Conservation (phyloP, 2,329 filamentous ascomycete genomes). For the Aciculosporium take region DNA sequence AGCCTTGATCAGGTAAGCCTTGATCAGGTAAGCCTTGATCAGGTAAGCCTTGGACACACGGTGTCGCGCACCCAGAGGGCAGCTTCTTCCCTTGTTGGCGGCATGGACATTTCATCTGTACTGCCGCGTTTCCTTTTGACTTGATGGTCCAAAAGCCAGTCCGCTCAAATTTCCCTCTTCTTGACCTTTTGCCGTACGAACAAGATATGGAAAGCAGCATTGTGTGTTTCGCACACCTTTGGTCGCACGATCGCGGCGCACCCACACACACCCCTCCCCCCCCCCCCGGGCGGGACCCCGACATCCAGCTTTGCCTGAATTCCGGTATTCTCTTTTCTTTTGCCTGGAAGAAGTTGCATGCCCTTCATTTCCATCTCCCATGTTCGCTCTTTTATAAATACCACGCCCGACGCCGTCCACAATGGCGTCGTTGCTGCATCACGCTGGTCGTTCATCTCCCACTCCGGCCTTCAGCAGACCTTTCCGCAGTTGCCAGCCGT, state of each 20-base stretch:
- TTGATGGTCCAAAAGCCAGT: not conserved
- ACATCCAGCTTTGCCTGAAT: conserved; percentile 1
- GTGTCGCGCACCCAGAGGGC: not conserved
- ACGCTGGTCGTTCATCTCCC: conserved; percentile 2
- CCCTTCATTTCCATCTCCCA: no score
- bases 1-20: no score
- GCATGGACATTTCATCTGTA: no score
- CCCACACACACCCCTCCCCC: not conserved
- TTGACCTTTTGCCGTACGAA: no score
- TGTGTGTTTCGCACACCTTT: not conserved
- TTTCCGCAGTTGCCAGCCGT: conserved; percentile 3
- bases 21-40: no score
- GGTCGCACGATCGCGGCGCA: not conserved
- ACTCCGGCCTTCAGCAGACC: conserved; percentile 3
- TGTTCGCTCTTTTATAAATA: conserved; percentile 9
- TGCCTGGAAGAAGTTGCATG: not conserved
- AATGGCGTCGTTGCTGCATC: conserved; percentile 3
- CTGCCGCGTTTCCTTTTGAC: not conserved
- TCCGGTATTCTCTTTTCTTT: not conserved
- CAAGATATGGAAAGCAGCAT: not conserved
- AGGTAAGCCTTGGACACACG: no score
- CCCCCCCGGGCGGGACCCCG: conserved; percentile 1
- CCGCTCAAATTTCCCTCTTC: not conserved
- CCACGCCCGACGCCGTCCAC: conserved; percentile 3
- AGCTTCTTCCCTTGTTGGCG: not conserved